phyloP scores from a whole-genome alignment of 257 asterid genomes.

The Nemophila menziesii region DNA sequence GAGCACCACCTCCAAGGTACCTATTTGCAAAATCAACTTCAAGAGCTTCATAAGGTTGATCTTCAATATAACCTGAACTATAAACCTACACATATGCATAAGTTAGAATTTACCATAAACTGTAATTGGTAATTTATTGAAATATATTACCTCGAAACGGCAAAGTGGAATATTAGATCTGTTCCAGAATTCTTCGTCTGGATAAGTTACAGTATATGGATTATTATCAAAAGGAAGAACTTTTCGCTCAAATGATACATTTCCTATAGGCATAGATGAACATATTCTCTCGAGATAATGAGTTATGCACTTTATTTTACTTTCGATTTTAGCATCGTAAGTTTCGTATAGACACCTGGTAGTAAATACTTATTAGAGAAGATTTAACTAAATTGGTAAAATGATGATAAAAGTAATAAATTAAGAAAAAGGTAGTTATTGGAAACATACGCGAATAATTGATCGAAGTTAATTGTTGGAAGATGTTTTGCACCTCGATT shows the following conservation, averaged over 20 bases:
- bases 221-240: slow-evolving; percentile 41
- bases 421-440: background rate
- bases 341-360: slow-evolving; percentile 56
- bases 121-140: background rate
- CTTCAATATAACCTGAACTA: slow-evolving; percentile 61
- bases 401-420: background rate
- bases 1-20: slow-evolving; percentile 89
- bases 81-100: slow-evolving; percentile 30
- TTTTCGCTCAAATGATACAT: slow-evolving; percentile 78
- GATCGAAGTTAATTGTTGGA: slow-evolving; percentile 65
- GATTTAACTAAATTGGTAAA: too few species aligned
- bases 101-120: background rate
- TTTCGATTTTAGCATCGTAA: slow-evolving; percentile 40
- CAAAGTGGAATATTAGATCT: slow-evolving; percentile 51
- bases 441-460: slow-evolving; percentile 64
- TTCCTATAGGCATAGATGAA: slow-evolving; percentile 43
- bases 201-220: slow-evolving; percentile 19
- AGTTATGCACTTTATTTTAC: slow-evolving; percentile 67
- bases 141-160: slow-evolving; percentile 46
- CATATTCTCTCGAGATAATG: slow-evolving; percentile 75
- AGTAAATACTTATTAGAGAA: slow-evolving; percentile 4
- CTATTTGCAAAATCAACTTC: slow-evolving; percentile 92
- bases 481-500: slow-evolving; percentile 64
- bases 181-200: slow-evolving; percentile 57
- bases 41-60: slow-evolving; percentile 51